These are phyloP conservation scores for Phytomonas francai DNA, from an alignment of 208 protist genomes.

Conservation along the genomic window DNA sequence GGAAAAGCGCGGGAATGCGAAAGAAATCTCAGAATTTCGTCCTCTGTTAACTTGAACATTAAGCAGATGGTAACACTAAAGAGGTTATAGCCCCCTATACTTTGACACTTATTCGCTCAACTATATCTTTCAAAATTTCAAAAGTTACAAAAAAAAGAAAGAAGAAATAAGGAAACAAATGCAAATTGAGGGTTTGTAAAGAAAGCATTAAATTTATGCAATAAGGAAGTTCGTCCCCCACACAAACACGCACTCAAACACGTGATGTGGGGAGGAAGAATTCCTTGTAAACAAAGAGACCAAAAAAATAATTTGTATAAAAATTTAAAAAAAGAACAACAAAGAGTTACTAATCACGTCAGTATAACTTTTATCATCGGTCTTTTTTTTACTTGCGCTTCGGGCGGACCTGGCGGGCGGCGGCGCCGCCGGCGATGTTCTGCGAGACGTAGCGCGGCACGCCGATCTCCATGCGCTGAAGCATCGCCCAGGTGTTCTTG, in stretches of 20 bases:
- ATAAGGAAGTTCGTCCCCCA: too few species aligned
- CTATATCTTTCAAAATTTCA: conserved; percentile 10
- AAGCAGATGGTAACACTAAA: background rate
- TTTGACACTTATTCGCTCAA: background rate
- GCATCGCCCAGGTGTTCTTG: conserved; percentile 82
- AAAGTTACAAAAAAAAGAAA: conserved; percentile 16
- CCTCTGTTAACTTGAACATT: conserved; percentile 14
- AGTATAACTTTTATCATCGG: conserved; percentile 4
- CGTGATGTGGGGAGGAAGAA: too few species aligned
- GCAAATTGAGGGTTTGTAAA: background rate
- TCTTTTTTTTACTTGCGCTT: conserved; percentile 5
- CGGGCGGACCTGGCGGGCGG: conserved; percentile 19
- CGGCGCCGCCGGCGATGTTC: conserved; percentile 12
- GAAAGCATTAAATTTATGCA: too few species aligned
- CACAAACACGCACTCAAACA: too few species aligned
- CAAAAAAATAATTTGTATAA: background rate
- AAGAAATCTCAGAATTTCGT: conserved; percentile 16
- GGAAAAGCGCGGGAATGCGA: conserved; percentile 25
- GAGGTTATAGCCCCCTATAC: too few species aligned
- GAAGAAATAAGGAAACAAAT: background rate
- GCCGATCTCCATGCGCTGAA: conserved; percentile 77
- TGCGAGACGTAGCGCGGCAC: conserved; percentile 64
- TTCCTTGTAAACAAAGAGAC: conserved; percentile 5
- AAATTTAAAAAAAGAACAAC: conserved; percentile 9
- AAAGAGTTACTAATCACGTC: conserved; percentile 7